Base-by-base conservation (phyloP, 1,284 basidiomycete species). In the Cutaneotrichosporon dermatis region DNA sequence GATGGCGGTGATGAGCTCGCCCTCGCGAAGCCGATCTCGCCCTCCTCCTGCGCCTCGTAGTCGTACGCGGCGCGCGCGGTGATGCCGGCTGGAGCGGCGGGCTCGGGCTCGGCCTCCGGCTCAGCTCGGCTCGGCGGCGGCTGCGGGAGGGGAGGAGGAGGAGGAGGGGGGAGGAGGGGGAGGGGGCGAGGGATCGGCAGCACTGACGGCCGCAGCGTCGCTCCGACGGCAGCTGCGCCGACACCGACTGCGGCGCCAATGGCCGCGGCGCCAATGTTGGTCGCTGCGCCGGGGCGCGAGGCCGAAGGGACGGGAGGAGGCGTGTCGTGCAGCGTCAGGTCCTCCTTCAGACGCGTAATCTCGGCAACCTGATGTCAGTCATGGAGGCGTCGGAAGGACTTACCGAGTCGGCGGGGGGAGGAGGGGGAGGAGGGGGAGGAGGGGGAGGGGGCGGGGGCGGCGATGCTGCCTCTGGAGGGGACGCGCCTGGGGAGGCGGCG, bases 1-100 rank as follows among this genome's bases (percentile, higher is more conserved):
- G 50, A 94, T 86, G 65, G 89, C 83, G 55, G 88, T 85, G 57
- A 95, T 85, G 42, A 87, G 77, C 71, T 93, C 89, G 53, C 90
- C 92, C 74, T 94, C 91, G 80, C 67, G 16, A 96, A 82, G 55
- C 78, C 77, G 78, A 95, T 85, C 73, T 96, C 92, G 70, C 92
- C 92, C 46, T 76, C 70, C 58, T 76, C 71, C 4, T 66, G 70
- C 55, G 85, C 88, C 72, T 88, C 86, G 69, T 94, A 95, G 10
- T 88, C 86, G 75, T 86, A 94, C 36, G 88, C 66, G 1, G 62
- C 89, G 83, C 73, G 83, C 62, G 58, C 84, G 81, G 42, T 71
- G 56, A 65, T 69, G 55, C 68, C 77, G 49, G 65, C 66, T 2
- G 25, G 25, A 25, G 25, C 25, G 25, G 25, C 3, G 25, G 25